Evolutionary conservation across 139 green algal genomes (phyloP).

Genomic region (Axilococcus clingmanii): DNA sequence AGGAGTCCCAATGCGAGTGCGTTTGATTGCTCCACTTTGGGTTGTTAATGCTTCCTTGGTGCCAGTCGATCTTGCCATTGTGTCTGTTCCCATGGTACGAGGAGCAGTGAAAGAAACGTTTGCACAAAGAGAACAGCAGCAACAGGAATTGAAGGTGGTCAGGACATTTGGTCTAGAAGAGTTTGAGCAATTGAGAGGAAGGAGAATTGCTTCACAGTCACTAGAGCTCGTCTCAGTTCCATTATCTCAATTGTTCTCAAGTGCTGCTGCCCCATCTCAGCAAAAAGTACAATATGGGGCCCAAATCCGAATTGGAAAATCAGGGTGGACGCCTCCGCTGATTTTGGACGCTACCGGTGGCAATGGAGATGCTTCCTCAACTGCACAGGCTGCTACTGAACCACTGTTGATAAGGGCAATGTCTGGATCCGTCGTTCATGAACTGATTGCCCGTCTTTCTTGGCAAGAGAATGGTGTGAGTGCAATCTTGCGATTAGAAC

Average conservation of each 20-base stretch:
- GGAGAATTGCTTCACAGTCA: slow-evolving; percentile 19
- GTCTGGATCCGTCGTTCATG: slow-evolving; percentile 33
- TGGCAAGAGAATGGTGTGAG: slow-evolving; percentile 11
- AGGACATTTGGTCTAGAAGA: not conserved
- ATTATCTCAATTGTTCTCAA: not conserved
- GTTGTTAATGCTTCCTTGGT: slow-evolving; percentile 64
- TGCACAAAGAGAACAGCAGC: not conserved
- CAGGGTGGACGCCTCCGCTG: slow-evolving; percentile 35
- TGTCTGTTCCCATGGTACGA: slow-evolving; percentile 14
- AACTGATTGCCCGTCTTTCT: slow-evolving; percentile 44
- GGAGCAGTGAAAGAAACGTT: not conserved
- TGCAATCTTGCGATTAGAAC: slow-evolving; percentile 46
- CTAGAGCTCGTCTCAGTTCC: slow-evolving; percentile 60
- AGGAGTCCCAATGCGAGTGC: slow-evolving; percentile 45
- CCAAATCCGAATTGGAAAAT: slow-evolving; percentile 25
- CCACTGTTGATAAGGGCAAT: slow-evolving; percentile 31
- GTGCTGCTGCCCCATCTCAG: slow-evolving; percentile 2
- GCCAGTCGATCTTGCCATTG: slow-evolving; percentile 39
- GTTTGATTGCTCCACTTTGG: slow-evolving; percentile 57
- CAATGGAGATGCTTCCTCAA: slow-evolving; percentile 1
- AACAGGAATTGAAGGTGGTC: not conserved
- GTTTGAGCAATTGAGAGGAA: not conserved
- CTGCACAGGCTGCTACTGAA: slow-evolving; percentile 11
- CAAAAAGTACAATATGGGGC: slow-evolving; percentile 26
- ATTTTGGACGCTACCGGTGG: slow-evolving; percentile 17